phyloP scores from a whole-genome alignment of 345 rosid genomes.

The thale cress (Arabidopsis thaliana) region TAIR10.1 NC_003070.9:1463001-1463500 shows the following conservation, averaged over 20 bases:
- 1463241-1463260: constrained; percentile 69
- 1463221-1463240: constrained; percentile 59
- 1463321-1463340: constrained; percentile 53
- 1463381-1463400: constrained; percentile 66
- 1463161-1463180: neutral
- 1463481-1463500: constrained; percentile 69
- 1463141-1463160: neutral
- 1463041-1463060: constrained; percentile 10
- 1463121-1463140: constrained; percentile 8
- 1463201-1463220: constrained; percentile 68
- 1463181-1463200: constrained; percentile 30
- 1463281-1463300: constrained; percentile 35
- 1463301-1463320: constrained; percentile 50
- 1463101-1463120: constrained; percentile 24
- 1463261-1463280: constrained; percentile 57
- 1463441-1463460: constrained; percentile 53
- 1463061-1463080: constrained; percentile 29
- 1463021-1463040: constrained; percentile 11
- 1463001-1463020: neutral
- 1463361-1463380: constrained; percentile 77
- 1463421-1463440: constrained; percentile 70
- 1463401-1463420: constrained; percentile 67
- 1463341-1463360: constrained; percentile 65
- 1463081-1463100: constrained; percentile 19
- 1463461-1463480: constrained; percentile 67